Base-by-base conservation (phyloP, 23 red algal genomes). In the Gracilaria domingensis region DNA sequence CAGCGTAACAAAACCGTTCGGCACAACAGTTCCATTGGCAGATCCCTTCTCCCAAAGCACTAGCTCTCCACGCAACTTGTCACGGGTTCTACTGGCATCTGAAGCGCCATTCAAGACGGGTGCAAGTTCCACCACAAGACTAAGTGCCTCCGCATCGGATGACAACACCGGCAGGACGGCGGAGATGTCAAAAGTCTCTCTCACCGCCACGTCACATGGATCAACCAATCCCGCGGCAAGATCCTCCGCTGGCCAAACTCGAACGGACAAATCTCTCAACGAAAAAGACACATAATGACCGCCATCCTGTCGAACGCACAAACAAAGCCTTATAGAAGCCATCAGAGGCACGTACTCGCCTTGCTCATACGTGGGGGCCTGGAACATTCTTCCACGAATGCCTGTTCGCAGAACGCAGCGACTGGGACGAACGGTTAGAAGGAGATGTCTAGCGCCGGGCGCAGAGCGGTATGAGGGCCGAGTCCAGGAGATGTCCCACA, bases 191-290 rank as follows among this genome's bases (percentile, higher is more conserved):
- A 87, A 87, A 23, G 84, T 38, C 28, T 73, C 65, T 8, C 51
- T 38, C 18, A 60, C 67, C 6, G 64, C 35, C 23, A 74, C 67
- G 48, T 70, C 45, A 12, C 6, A 0, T 2, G 67, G 66, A 14
- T 73, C 20, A 28, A 87, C 66, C 50, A 51, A 36, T n/a, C 51
- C 44, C 21, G 30, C 67, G 26, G 45, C 20, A 12, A 87, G 47
- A 90, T 90, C 45, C 45, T 90, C 87, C 2, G 53, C 76, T 2
- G 76, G 74, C 87, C 87, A 90, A 28, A 80, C 73, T 4, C 71
- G 66, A 24, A 90, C 8, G 3, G 74, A 29, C 47, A 42, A 32
- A 7, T 64, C 37, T 26, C 87, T 72, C 55, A 62, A 30, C n/a
- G 54, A 60, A 51, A 90, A 90, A 6, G 87, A 79, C 37, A 90